Evolutionary conservation across 345 rosid species (phyloP), one percentile per base, ranked within the genome.

Genomic region (Hypericum perforatum): DNA sequence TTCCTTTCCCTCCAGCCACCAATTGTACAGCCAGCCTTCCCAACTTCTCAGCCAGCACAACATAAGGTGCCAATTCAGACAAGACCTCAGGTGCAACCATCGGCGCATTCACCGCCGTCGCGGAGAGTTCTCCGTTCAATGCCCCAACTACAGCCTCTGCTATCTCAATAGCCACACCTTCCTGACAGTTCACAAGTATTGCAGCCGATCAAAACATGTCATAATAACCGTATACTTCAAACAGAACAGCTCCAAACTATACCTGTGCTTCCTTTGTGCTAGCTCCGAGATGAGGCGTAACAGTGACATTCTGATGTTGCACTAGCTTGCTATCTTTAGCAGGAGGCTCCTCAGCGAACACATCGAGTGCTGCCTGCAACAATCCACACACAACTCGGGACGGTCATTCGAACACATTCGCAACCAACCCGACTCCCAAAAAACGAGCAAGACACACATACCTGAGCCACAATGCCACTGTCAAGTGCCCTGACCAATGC

Each of bases 211-310:
- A 11, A 10, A 9, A 44, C 14, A 44, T 44, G 11, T 15, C 11
- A 3, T 9, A 15, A 44, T 10, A 44, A 10, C 5, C 5, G 13
- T 0, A 0, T 2, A n/a, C 8, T 22, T 22, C 37, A 11, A 43
- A 16, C 5, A 8, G 12, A 12, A 37, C 8, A 10, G 13, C 40
- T 5, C 9, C 16, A 22, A 22, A 22, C 32, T 22, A 11, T 45
- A 78, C 95, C 79, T 87, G 96, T 45, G 96, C 96, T 77, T 87
- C 96, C 67, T 80, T 87, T 37, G 94, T 84, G 71, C 96, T 84
- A 38, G 94, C 94, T 68, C 96, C 96, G 0, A 87, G 94, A 71
- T 87, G 96, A 68, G 96, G 96, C 8, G 96, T 87, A 46, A 76
- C 85, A 2, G 72, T 82, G 40, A 87, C 90, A 56, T 77, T 82